Evolutionary conservation across 768 basidiomycete genomes (phyloP).

Genomic region (Kwoniella dejecticola): DNA sequence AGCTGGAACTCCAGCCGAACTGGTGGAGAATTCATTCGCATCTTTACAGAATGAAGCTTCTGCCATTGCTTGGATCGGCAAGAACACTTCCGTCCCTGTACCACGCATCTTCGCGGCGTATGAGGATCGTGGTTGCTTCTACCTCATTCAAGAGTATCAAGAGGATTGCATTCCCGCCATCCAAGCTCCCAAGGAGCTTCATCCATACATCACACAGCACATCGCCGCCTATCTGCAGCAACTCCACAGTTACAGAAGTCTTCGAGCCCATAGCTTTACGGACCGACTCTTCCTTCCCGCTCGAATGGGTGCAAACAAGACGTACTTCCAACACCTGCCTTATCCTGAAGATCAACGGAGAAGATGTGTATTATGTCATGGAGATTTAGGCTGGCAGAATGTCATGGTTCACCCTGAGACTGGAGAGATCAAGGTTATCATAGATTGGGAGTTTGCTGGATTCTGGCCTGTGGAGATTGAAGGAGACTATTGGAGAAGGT

Average conservation of each 20-base stretch:
- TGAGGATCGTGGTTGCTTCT: not conserved
- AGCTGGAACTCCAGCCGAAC: not conserved
- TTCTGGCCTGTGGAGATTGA: slow-evolving; percentile 23
- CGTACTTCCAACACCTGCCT: not conserved
- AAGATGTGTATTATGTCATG: slow-evolving; percentile 25
- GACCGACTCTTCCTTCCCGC: slow-evolving; percentile 12
- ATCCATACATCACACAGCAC: not conserved
- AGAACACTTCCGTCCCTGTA: not conserved
- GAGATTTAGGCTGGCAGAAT: slow-evolving; percentile 21
- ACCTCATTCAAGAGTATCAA: not conserved
- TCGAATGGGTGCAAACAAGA: not conserved
- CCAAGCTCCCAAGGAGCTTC: too few species aligned
- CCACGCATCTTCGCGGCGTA: not conserved
- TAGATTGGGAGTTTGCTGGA: slow-evolving; percentile 34
- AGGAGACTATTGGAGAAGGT: slow-evolving; percentile 18
- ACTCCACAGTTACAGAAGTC: not conserved
- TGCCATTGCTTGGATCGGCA: not conserved
- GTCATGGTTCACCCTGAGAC: slow-evolving; percentile 18
- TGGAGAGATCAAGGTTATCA: slow-evolving; percentile 9
- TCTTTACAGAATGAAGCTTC: not conserved
- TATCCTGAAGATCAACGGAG: not conserved
- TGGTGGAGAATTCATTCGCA: not conserved
- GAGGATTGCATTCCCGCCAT: too few species aligned
- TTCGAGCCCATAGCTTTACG: not conserved
- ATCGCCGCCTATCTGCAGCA: slow-evolving; percentile 7